phyloP scores from a whole-genome alignment of 1,139 yeast genomes.

The Insectozyma bohioensis region DNA sequence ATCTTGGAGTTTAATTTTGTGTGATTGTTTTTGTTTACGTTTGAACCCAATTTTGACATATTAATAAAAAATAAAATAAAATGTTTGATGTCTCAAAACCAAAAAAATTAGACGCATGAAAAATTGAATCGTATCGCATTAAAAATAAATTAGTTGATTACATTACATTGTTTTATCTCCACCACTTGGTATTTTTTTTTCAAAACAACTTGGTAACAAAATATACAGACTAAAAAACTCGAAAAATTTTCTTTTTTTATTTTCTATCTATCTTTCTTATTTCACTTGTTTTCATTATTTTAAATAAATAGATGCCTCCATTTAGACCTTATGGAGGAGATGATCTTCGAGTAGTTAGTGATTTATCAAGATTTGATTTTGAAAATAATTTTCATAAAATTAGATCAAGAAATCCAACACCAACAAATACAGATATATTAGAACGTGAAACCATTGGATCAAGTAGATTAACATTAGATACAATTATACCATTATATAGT shows the following conservation, averaged over 20 bases:
- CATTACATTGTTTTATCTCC: neutral
- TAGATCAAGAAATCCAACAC: conserved; percentile 30
- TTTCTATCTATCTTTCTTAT: neutral
- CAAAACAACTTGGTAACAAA: neutral
- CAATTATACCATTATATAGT: conserved; percentile 17
- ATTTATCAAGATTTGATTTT: conserved; percentile 30
- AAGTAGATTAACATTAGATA: conserved; percentile 17
- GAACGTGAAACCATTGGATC: conserved; percentile 11
- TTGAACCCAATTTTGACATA: conserved; percentile 1
- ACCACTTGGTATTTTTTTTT: neutral
- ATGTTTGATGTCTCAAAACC: neutral
- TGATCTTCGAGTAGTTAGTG: conserved; percentile 28
- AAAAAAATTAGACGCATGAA: too few relatives aligned
- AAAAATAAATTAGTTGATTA: too few relatives aligned
- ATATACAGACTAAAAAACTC: too few relatives aligned
- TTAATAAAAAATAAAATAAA: neutral
- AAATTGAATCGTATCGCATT: too few relatives aligned
- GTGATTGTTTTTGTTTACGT: neutral
- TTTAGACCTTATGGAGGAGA: conserved; percentile 25
- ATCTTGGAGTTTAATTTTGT: too few relatives aligned
- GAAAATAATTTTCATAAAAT: conserved; percentile 22
- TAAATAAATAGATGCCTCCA: conserved; percentile 9
- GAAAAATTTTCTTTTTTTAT: too few relatives aligned
- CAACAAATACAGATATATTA: conserved; percentile 20
- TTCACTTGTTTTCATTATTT: neutral